Evolutionary conservation across 805 yeast species (phyloP).

Genomic region (Cyberlindnera nakhonratchasimensis): DNA sequence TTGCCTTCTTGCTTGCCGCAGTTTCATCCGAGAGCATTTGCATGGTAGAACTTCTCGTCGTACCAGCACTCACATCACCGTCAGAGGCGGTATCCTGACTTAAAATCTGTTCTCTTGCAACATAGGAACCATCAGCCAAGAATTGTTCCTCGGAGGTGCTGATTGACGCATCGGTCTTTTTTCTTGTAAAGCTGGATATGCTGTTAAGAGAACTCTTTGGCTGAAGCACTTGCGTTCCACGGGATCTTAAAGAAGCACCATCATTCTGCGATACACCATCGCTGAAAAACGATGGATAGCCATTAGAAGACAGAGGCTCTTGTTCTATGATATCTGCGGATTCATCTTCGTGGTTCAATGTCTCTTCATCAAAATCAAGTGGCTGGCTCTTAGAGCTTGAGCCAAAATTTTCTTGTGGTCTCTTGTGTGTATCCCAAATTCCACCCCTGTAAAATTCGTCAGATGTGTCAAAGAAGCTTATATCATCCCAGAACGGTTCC

Average conservation of each 20-base stretch:
- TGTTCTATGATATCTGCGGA: not conserved
- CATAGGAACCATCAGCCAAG: constrained; percentile 29
- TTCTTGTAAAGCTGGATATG: constrained; percentile 7
- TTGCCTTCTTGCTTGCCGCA: constrained; percentile 33
- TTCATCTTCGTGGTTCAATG: constrained; percentile 1
- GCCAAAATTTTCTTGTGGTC: constrained; percentile 18
- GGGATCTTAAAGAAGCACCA: constrained; percentile 15
- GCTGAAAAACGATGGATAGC: constrained; percentile 1
- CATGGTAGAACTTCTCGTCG: constrained; percentile 20
- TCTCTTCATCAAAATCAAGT: constrained; percentile 3
- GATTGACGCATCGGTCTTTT: constrained; percentile 24
- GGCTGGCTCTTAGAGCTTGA: constrained; percentile 3
- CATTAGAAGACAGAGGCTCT: not conserved
- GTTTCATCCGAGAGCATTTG: constrained; percentile 27
- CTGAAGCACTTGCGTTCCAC: constrained; percentile 1
- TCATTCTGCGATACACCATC: constrained; percentile 14
- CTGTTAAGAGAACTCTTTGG: constrained; percentile 8
- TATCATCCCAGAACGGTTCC: constrained; percentile 84
- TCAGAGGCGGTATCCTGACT: constrained; percentile 15
- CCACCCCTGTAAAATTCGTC: constrained; percentile 87
- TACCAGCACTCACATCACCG: constrained; percentile 12
- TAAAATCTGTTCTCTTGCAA: constrained; percentile 12
- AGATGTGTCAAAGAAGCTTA: constrained; percentile 61
- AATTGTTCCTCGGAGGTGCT: constrained; percentile 29
- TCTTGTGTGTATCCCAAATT: constrained; percentile 63